Evolutionary conservation across 352 stramenopile genomes (phyloP).

Genomic region (Phytophthora ohioensis): DNA sequence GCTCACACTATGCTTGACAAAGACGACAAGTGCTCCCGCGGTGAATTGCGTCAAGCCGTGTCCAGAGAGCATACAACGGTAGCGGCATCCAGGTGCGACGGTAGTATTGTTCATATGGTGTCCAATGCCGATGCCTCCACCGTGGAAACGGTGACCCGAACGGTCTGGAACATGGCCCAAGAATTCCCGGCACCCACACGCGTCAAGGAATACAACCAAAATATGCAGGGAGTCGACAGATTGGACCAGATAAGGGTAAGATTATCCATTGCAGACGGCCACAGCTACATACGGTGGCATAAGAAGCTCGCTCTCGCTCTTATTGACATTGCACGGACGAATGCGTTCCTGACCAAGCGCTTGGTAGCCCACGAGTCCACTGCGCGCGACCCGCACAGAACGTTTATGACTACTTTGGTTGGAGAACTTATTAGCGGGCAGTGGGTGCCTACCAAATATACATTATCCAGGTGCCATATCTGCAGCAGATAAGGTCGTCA

Average conservation of each 20-base stretch:
- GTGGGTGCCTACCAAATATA: neutral
- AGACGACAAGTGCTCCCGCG: neutral
- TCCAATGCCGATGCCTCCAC: conserved; percentile 2
- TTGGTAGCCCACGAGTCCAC: neutral
- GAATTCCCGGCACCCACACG: neutral
- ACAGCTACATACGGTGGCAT: neutral
- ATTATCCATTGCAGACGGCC: conserved; percentile 7
- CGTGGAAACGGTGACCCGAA: neutral
- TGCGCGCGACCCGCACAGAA: conserved; percentile 3
- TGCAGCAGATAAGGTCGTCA: too few species aligned
- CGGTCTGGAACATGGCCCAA: neutral
- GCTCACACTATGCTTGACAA: neutral
- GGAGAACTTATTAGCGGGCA: conserved; percentile 2
- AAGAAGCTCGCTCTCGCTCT: conserved; percentile 2
- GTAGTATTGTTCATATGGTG: neutral
- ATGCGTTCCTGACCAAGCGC: neutral
- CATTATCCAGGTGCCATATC: too few species aligned
- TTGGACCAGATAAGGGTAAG: neutral
- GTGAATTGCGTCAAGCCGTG: neutral
- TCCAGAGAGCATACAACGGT: neutral
- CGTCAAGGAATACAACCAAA: conserved; percentile 4
- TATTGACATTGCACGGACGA: conserved; percentile 3
- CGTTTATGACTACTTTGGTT: conserved; percentile 4
- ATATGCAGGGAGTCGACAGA: neutral
- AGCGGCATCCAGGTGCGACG: neutral